Evolutionary conservation across 2,329 filamentous ascomycete genomes (phyloP).

Genomic region (Ascochyta koolunga): DNA sequence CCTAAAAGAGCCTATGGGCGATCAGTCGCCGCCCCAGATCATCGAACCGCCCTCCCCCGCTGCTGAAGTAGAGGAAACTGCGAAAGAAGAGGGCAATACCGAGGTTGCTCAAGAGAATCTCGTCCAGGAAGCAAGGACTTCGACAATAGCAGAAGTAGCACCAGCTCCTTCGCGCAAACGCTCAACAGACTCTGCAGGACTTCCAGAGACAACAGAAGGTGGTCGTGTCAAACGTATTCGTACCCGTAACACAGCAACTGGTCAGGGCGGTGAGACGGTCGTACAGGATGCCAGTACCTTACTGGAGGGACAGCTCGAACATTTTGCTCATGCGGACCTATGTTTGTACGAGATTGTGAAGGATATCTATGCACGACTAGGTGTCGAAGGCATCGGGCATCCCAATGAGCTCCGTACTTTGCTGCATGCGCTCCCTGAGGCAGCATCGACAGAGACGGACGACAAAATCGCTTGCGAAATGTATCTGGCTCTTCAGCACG

Average conservation of each 20-base stretch:
- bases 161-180: conserved; percentile 60
- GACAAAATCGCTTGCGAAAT: conserved; percentile 53
- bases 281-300: conserved; percentile 60
- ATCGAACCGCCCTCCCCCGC: conserved; percentile 1
- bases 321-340: conserved; percentile 62
- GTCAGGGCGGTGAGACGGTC: conserved; percentile 53
- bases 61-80: not conserved
- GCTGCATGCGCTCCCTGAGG: conserved; percentile 25
- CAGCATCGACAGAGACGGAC: conserved; percentile 21
- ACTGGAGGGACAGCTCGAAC: conserved; percentile 61
- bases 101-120: conserved; percentile 21
- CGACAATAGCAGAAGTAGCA: conserved; percentile 40
- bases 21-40: conserved; percentile 4
- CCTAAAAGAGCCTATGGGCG: conserved; percentile 1
- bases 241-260: conserved; percentile 62
- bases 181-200: conserved; percentile 64
- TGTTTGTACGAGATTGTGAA: conserved; percentile 62
- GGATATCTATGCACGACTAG: conserved; percentile 59
- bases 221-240: conserved; percentile 66
- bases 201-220: conserved; percentile 63
- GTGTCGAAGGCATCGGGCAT: conserved; percentile 54
- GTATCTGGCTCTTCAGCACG: conserved; percentile 45
- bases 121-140: conserved; percentile 21
- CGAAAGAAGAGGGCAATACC: not conserved
- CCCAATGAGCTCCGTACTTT: conserved; percentile 46